Conservation (phyloP, 2,329 filamentous ascomycete species). For the Macrophomina tecta region DNA sequence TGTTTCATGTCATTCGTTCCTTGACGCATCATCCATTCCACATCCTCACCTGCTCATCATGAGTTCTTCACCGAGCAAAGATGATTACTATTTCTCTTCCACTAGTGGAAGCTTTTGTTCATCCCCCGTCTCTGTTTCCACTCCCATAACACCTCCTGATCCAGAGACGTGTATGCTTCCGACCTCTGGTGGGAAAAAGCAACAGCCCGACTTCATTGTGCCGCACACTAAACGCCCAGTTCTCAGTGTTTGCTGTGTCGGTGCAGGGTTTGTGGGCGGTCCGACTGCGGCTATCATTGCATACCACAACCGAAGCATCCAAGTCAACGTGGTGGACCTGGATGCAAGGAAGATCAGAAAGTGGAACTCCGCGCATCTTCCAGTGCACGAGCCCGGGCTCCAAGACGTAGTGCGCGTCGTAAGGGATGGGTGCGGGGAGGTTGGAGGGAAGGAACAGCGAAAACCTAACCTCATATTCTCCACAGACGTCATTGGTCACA, state of each 20-base stretch:
- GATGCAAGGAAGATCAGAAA: slow-evolving; percentile 69
- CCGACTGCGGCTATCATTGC: slow-evolving; percentile 79
- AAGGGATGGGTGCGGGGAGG: slow-evolving; percentile 51
- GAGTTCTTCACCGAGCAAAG: neutral
- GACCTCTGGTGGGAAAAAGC: neutral
- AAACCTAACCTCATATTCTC: slow-evolving; percentile 76
- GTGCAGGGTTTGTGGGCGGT: slow-evolving; percentile 77
- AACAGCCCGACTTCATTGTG: neutral
- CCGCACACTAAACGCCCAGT: neutral
- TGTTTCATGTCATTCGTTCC: neutral
- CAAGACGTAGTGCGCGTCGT: slow-evolving; percentile 70
- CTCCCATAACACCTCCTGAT: neutral
- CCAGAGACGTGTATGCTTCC: slow-evolving; percentile 2
- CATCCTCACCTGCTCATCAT: neutral
- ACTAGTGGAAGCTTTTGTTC: neutral
- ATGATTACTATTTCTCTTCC: neutral
- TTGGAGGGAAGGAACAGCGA: slow-evolving; percentile 43
- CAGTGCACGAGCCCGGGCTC: slow-evolving; percentile 78
- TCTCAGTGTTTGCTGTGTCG: slow-evolving; percentile 69
- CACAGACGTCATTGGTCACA: slow-evolving; percentile 66
- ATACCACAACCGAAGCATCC: slow-evolving; percentile 72
- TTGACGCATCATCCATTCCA: neutral
- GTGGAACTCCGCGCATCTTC: slow-evolving; percentile 76
- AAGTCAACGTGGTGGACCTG: slow-evolving; percentile 76
- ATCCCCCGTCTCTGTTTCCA: neutral